Base-by-base conservation (phyloP, 2,329 filamentous ascomycete species). In the Arthrobotrys entomopaga region DNA sequence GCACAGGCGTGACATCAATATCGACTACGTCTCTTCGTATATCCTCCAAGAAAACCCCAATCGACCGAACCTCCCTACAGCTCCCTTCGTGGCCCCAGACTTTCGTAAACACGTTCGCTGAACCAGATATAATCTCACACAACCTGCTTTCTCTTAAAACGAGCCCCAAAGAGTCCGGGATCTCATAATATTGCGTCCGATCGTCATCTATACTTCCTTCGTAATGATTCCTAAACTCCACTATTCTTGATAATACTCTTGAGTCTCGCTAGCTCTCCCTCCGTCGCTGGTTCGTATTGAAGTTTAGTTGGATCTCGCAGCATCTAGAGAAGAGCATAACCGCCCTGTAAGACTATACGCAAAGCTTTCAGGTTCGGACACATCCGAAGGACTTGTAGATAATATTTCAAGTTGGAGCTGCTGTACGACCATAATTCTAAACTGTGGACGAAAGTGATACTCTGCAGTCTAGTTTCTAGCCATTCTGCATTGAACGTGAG, bases 351-450 rank as follows among this genome's bases (percentile, higher is more conserved):
- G 13, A 56, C 24, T 13, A 56, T 22, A 19, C 15, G 2, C 29
- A 56, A 34, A 3, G n/a, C 5, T 15, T 56, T 56, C 29, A 56
- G 6, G 20, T 38, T 56, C 19, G 26, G 52, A 40, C 29, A 56
- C 19, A 16, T 16, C 1, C 16, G 20, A n/a, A 50, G 11, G 2
- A 22, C 16, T 19, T 46, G 3, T 8, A 50, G 46, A 16, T 10
- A 10, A 16, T 50, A 6, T 24, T 50, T 22, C 8, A 13, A 20
- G n/a, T 13, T 16, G 46, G 19, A 20, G 10, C 3, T 3, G 19
- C 22, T 50, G 46, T 50, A 50, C n/a, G 16, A 19, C n/a, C 19
- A 50, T 19, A 50, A 11, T 20, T 50, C 46, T 50, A 20, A 13
- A 50, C 46, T 50, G 22, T 50, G 46, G 11, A 50, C 10, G n/a